phyloP scores from a whole-genome alignment of 768 basidiomycete genomes.

The Russula olivacea region DNA sequence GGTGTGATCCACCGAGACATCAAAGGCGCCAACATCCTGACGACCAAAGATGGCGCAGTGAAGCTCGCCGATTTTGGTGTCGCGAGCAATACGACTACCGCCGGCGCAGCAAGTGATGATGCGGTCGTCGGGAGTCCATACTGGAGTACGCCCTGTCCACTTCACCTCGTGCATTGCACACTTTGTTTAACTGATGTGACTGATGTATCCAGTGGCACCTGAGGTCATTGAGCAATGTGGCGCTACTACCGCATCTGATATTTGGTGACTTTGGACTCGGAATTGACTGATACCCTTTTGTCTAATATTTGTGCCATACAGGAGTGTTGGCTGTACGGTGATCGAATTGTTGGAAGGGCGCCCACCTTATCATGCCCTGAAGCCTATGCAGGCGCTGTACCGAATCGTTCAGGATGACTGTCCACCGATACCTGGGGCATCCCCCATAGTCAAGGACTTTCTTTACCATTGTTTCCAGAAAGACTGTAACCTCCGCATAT shows the following conservation, averaged over 20 bases:
- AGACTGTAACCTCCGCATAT: conserved; percentile 89
- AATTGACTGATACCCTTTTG: neutral
- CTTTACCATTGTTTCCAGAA: conserved; percentile 98
- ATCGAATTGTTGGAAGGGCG: conserved; percentile 90
- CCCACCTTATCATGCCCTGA: conserved; percentile 92
- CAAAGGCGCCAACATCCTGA: conserved; percentile 97
- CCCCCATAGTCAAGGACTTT: conserved; percentile 94
- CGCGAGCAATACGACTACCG: conserved; percentile 63
- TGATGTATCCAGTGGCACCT: conserved; percentile 70
- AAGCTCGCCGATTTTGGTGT: conserved; percentile 99
- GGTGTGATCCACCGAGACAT: conserved; percentile 99
- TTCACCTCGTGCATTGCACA: neutral
- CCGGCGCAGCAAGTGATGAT: conserved; percentile 71
- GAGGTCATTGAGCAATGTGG: conserved; percentile 98
- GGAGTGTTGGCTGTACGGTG: conserved; percentile 94
- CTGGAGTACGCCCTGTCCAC: conserved; percentile 61
- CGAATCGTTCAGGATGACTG: conserved; percentile 98
- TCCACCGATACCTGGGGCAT: conserved; percentile 93
- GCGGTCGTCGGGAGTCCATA: conserved; percentile 97
- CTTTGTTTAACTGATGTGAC: conserved; percentile 4
- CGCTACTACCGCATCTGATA: conserved; percentile 94
- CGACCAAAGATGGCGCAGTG: conserved; percentile 97
- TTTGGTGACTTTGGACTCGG: conserved; percentile 56
- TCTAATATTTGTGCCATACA: conserved; percentile 26
- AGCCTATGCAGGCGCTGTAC: conserved; percentile 98